These are phyloP conservation scores for Xylaria sp. DNA, from an alignment of 2,329 filamentous ascomycete species.

Conservation along the genomic window DNA sequence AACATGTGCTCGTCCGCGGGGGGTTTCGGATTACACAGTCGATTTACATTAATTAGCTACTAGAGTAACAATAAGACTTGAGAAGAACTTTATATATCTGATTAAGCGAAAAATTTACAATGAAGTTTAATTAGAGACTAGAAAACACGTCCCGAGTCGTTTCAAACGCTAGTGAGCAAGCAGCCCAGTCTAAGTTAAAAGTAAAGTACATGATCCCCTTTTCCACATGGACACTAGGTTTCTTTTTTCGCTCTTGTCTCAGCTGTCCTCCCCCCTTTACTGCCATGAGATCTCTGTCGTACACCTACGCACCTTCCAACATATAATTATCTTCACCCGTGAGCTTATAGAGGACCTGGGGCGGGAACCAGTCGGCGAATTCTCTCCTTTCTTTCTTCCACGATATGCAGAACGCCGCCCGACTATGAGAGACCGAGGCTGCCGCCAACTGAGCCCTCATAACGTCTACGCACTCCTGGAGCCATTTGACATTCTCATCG, in stretches of 20 bases:
- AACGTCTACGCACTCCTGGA: constrained; percentile 29
- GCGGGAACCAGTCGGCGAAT: constrained; percentile 32
- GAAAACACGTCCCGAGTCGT: neutral
- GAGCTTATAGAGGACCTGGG: constrained; percentile 30
- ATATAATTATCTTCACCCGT: constrained; percentile 25
- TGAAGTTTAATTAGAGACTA: neutral
- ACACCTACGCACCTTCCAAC: constrained; percentile 3
- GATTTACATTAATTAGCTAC: no score
- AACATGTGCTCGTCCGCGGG: no score
- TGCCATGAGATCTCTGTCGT: neutral
- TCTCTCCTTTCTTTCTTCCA: constrained; percentile 34
- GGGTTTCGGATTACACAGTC: no score
- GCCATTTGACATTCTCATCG: constrained; percentile 28
- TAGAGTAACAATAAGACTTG: neutral
- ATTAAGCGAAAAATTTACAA: neutral
- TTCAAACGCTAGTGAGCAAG: neutral
- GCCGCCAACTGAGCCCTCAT: constrained; percentile 24
- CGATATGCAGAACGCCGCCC: constrained; percentile 32
- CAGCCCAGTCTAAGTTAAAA: neutral
- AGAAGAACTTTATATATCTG: no score
- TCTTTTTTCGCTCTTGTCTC: neutral
- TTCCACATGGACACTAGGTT: neutral
- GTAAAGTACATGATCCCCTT: neutral
- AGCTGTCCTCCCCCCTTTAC: neutral
- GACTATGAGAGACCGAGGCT: constrained; percentile 21